These are phyloP conservation scores for Sporothrix pallida DNA, from an alignment of 2,329 filamentous ascomycete species.

Conservation along the genomic window DNA sequence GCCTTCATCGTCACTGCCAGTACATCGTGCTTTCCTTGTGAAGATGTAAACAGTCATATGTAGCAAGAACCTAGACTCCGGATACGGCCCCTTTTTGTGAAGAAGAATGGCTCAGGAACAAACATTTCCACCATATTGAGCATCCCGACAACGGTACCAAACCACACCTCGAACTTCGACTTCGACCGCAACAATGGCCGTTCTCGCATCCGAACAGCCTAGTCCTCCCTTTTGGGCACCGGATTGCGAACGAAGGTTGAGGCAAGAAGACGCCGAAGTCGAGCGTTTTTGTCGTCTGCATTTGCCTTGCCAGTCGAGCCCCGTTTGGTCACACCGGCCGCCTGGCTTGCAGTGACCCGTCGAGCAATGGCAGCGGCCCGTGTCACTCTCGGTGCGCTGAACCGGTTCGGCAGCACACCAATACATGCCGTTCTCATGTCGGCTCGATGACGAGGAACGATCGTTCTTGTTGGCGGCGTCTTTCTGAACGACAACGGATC, in stretches of 20 bases:
- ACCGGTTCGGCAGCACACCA: slow-evolving; percentile 1
- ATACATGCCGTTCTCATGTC: slow-evolving; percentile 25
- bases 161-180: background rate
- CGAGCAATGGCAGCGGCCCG: background rate
- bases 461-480: background rate
- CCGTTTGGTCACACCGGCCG: background rate
- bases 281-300: background rate
- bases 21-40: background rate
- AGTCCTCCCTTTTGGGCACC: background rate
- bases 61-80: background rate
- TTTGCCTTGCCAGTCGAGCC: background rate
- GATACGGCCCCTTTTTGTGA: background rate
- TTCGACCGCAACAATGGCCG: background rate
- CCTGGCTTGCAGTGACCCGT: too few relatives aligned
- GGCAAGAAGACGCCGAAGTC: slow-evolving; percentile 16
- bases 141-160: background rate
- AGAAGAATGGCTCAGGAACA: background rate
- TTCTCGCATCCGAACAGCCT: slow-evolving; percentile 11
- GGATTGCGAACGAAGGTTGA: slow-evolving; percentile 13
- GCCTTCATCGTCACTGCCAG: background rate
- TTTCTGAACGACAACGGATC: background rate
- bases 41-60: background rate
- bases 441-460: slow-evolving; percentile 19
- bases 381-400: background rate
- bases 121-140: background rate